A percentile compares a stretch with the other conserved stretches of the same genome.
Evolutionary conservation across 257 asterid genomes (phyloP).

Genomic region (Galeopsis tetrahit): DNA sequence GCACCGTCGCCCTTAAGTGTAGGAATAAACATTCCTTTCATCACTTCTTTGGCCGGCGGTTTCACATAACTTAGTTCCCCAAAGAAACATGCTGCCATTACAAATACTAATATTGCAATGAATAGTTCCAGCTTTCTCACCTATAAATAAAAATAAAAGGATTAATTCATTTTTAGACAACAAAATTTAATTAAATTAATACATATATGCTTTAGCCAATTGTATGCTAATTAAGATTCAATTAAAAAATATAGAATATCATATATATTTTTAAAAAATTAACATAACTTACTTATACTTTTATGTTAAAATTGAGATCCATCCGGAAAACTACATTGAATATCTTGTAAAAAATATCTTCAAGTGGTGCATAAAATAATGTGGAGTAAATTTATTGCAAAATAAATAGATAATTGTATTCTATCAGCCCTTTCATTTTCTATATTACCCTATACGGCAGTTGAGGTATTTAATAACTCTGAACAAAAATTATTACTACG

Average conservation of each 20-base stretch:
- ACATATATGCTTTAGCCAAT: too few relatives aligned
- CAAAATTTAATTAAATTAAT: too few relatives aligned
- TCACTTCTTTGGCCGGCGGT: constrained; percentile 69
- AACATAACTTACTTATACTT: too few relatives aligned
- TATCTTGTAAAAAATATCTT: too few relatives aligned
- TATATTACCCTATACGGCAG: not conserved
- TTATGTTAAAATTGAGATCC: too few relatives aligned
- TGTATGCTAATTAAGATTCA: too few relatives aligned
- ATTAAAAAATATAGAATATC: too few relatives aligned
- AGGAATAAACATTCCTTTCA: constrained; percentile 84
- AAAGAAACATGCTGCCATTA: constrained; percentile 90
- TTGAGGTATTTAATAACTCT: not conserved
- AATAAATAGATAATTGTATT: not conserved
- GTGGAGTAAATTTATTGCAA: constrained; percentile 10
- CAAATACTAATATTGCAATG: constrained; percentile 72
- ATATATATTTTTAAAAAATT: too few relatives aligned
- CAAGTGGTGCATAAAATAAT: too few relatives aligned
- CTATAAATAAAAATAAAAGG: constrained; percentile 30
- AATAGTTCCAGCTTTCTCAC: constrained; percentile 81
- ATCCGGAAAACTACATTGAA: too few relatives aligned
- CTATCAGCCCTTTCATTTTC: not conserved
- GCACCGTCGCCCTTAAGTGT: constrained; percentile 78
- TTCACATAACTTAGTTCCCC: constrained; percentile 82
- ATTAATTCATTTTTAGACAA: too few relatives aligned
- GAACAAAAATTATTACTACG: constrained; percentile 1